Conservation (phyloP, 371 early-diverging fungal genomes). For the Apophysomyces elegans region DNA sequence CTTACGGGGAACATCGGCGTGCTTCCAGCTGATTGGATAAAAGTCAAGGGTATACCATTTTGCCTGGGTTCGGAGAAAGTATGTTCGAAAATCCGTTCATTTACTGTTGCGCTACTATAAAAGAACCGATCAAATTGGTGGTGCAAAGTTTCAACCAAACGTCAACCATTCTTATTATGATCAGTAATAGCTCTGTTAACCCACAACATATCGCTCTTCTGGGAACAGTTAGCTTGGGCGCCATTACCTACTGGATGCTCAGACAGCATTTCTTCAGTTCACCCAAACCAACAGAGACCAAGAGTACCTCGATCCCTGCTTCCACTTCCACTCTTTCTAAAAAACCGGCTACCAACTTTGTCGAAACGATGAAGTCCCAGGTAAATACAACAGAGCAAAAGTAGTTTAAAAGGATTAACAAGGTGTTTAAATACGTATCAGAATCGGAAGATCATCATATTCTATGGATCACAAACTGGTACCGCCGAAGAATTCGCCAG, state of each 20-base stretch:
- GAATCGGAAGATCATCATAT: slow-evolving; percentile 67
- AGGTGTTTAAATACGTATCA: slow-evolving; percentile 9
- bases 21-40: not conserved
- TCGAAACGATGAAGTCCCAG: not conserved
- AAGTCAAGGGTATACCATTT: not conserved
- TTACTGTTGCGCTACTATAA: not conserved
- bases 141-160: not conserved
- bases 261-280: slow-evolving; percentile 2
- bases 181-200: not conserved
- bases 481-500: slow-evolving; percentile 92
- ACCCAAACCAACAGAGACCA: not conserved
- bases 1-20: not conserved
- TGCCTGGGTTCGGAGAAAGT: not conserved
- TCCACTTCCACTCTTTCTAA: not conserved
- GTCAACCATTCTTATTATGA: no score
- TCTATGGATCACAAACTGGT: slow-evolving; percentile 94
- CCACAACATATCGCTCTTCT: not conserved
- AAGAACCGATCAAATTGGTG: not conserved
- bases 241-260: slow-evolving; percentile 6
- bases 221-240: not conserved
- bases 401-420: not conserved
- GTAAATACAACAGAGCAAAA: not conserved
- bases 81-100: not conserved
- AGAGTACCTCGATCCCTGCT: no score
- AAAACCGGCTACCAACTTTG: not conserved